These are phyloP conservation scores for Chrysophaeum taylorii DNA, from an alignment of 352 stramenopile genomes.

Conservation along the genomic window DNA sequence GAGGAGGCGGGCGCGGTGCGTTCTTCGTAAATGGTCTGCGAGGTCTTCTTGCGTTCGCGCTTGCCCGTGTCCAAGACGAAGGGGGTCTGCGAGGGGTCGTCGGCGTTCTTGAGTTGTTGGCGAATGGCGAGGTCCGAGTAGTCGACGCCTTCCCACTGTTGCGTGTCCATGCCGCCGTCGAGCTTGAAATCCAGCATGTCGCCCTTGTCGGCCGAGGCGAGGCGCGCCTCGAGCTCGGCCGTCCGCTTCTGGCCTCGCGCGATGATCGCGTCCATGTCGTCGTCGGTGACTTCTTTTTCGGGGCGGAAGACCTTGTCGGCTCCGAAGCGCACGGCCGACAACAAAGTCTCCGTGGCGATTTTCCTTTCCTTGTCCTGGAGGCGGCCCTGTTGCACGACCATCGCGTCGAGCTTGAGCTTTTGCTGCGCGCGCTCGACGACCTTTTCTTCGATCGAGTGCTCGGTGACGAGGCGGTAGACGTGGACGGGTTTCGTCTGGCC, in stretches of 20 bases:
- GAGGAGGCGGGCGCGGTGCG: no score
- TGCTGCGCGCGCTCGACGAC: slow-evolving; percentile 82
- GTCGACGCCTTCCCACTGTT: slow-evolving; percentile 83
- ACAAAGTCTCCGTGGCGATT: slow-evolving; percentile 88
- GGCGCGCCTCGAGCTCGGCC: slow-evolving; percentile 45
- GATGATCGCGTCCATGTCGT: slow-evolving; percentile 96
- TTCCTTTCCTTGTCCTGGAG: slow-evolving; percentile 61
- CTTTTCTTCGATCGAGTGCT: slow-evolving; percentile 98
- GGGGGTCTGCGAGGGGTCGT: no score
- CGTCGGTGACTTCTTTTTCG: slow-evolving; percentile 72
- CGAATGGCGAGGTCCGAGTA: slow-evolving; percentile 30
- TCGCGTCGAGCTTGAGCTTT: slow-evolving; percentile 72
- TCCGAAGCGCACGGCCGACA: slow-evolving; percentile 92
- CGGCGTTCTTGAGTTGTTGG: neutral
- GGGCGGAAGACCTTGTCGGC: slow-evolving; percentile 91
- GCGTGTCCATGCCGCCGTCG: slow-evolving; percentile 69
- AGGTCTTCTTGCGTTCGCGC: slow-evolving; percentile 44
- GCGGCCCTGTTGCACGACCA: slow-evolving; percentile 69
- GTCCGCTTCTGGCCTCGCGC: slow-evolving; percentile 58
- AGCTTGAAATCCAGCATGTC: slow-evolving; percentile 72
- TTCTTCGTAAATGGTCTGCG: neutral
- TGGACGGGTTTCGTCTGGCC: slow-evolving; percentile 93
- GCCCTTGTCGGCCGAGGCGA: slow-evolving; percentile 58
- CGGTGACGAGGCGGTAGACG: slow-evolving; percentile 96
- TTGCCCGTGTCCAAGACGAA: slow-evolving; percentile 37